Conservation (phyloP, 1,284 basidiomycete species). For the Ustilago crameri region DNA sequence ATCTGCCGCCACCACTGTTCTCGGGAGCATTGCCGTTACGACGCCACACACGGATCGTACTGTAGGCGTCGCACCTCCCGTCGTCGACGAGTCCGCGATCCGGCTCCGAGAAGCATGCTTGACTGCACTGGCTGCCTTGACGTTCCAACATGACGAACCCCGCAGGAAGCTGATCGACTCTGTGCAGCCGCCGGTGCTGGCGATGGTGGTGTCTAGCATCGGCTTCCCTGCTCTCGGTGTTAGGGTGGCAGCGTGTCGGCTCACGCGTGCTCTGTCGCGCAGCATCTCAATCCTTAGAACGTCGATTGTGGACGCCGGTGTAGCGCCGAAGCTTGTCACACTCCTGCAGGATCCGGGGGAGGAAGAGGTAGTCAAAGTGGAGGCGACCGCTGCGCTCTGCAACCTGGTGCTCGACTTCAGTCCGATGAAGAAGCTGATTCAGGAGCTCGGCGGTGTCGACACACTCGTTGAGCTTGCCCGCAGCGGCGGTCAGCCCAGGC, state of each 20-base stretch:
- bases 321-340: constrained; percentile 52
- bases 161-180: constrained; percentile 54
- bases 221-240: constrained; percentile 53
- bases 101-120: constrained; percentile 58
- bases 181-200: constrained; percentile 49
- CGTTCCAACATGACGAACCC: constrained; percentile 58
- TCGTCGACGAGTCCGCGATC: constrained; percentile 46
- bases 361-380: constrained; percentile 50
- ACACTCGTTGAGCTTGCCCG: constrained; percentile 44
- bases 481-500: constrained; percentile 3
- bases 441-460: constrained; percentile 53
- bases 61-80: constrained; percentile 29
- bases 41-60: constrained; percentile 18
- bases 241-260: constrained; percentile 57
- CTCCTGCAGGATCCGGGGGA: constrained; percentile 50
- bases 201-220: constrained; percentile 51
- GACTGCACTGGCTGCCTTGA: constrained; percentile 54
- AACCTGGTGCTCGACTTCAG: constrained; percentile 63
- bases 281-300: constrained; percentile 62
- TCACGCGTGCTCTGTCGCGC: constrained; percentile 56
- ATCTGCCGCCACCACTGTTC: constrained; percentile 9
- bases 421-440: constrained; percentile 60
- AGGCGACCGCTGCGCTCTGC: constrained; percentile 59
- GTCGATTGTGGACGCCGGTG: constrained; percentile 59
- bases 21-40: constrained; percentile 20